These are phyloP conservation scores for Plicaturopsis crispa DNA, from an alignment of 768 basidiomycete species.

Conservation along the genomic window DNA sequence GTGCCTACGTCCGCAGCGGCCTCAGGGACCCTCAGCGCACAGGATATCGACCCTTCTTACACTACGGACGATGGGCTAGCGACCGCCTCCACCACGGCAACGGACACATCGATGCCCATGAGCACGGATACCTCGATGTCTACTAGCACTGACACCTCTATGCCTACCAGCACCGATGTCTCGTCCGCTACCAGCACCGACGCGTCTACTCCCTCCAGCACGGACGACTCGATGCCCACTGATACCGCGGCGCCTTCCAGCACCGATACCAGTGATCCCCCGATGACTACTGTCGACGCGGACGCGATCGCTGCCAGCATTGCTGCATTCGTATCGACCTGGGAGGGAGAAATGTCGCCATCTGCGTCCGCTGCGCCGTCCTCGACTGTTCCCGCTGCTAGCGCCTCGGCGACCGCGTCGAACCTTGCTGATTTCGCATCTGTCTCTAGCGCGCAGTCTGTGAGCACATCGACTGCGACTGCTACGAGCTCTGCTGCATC, in stretches of 20 bases:
- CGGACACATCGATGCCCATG: neutral
- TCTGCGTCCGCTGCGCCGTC: neutral
- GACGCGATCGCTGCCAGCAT: too few species aligned
- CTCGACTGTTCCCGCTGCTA: slow-evolving; percentile 8
- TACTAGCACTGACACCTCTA: too few species aligned
- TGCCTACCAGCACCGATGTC: neutral
- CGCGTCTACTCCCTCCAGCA: neutral
- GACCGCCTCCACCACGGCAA: slow-evolving; percentile 6
- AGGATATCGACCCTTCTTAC: too few species aligned
- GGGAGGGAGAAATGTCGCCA: too few species aligned
- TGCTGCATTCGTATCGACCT: too few species aligned
- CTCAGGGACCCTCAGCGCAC: too few species aligned
- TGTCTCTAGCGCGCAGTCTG: too few species aligned
- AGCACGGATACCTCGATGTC: neutral
- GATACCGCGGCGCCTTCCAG: slow-evolving; percentile 3
- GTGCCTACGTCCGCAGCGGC: too few species aligned
- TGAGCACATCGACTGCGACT: too few species aligned
- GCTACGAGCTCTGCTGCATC: slow-evolving; percentile 8
- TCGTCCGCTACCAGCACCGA: neutral
- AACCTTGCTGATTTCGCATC: too few species aligned
- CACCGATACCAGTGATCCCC: too few species aligned
- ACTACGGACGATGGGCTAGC: slow-evolving; percentile 14
- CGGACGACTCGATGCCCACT: neutral
- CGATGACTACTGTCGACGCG: too few species aligned
- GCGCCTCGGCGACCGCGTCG: slow-evolving; percentile 13